phyloP scores from a whole-genome alignment of 208 protist species.

The Jaenimonas drosophilae region DNA sequence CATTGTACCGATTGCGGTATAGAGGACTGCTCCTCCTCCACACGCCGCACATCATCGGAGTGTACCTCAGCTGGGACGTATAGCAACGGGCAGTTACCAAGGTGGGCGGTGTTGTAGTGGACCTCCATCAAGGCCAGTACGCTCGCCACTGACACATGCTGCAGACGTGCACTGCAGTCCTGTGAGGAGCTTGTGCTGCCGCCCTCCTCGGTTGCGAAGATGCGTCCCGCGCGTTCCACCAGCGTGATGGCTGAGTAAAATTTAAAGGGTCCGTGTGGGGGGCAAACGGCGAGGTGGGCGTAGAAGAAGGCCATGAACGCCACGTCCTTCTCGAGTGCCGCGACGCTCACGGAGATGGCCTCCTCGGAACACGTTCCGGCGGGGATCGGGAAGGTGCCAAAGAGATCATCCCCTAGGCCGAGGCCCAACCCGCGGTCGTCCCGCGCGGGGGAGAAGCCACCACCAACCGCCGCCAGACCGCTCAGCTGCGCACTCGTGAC shows the following conservation, averaged over 20 bases:
- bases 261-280: constrained; percentile 58
- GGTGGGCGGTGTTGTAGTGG: constrained; percentile 52
- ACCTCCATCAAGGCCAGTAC: constrained; percentile 47
- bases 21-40: constrained; percentile 17
- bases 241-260: constrained; percentile 65
- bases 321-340: constrained; percentile 8
- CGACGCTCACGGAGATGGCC: not conserved
- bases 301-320: constrained; percentile 70
- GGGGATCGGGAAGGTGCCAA: too few species aligned
- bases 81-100: constrained; percentile 54
- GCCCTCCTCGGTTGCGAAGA: constrained; percentile 3
- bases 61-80: constrained; percentile 71
- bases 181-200: not conserved
- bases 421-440: too few species aligned
- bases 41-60: constrained; percentile 30
- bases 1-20: too few species aligned
- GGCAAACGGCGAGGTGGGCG: constrained; percentile 49
- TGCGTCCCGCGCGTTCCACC: constrained; percentile 30
- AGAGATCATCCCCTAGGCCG: too few species aligned
- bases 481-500: too few species aligned
- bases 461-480: too few species aligned
- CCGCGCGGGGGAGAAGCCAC: too few species aligned
- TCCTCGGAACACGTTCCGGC: not conserved
- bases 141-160: constrained; percentile 26
- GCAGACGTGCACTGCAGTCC: constrained; percentile 3